Evolutionary conservation across 2,329 filamentous ascomycete genomes (phyloP).

Genomic region (Akanthomyces lecanii): DNA sequence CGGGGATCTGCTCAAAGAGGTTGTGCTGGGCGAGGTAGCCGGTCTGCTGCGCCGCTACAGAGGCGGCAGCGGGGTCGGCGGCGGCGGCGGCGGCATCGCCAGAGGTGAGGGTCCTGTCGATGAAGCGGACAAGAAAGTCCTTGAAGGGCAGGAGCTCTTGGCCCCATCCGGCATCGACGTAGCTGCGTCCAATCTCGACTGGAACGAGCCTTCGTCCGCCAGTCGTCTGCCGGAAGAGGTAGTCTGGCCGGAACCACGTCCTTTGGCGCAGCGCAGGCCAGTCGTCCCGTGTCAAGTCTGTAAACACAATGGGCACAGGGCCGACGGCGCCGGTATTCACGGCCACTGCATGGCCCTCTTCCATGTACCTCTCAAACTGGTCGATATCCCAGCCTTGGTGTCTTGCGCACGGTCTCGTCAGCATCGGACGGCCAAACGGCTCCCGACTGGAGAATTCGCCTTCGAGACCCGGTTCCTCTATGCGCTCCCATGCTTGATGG

Average conservation of each 20-base stretch:
- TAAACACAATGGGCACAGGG: conserved; percentile 65
- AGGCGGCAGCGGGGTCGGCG: no score
- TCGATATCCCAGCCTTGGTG: conserved; percentile 47
- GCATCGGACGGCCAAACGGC: conserved; percentile 26
- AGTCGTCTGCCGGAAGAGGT: conserved; percentile 71
- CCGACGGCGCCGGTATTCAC: conserved; percentile 23
- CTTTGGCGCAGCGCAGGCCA: conserved; percentile 73
- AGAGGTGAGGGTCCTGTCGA: conserved; percentile 33
- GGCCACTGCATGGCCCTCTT: conserved; percentile 28
- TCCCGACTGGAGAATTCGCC: conserved; percentile 27
- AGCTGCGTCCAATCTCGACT: conserved; percentile 80
- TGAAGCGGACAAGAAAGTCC: conserved; percentile 62
- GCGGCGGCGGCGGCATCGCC: no score
- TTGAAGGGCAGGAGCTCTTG: conserved; percentile 75
- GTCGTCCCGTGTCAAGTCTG: conserved; percentile 50
- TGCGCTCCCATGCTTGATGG: conserved; percentile 25
- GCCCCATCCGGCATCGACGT: conserved; percentile 80
- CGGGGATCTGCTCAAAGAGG: conserved; percentile 76
- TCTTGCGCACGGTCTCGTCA: conserved; percentile 27
- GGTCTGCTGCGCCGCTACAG: conserved; percentile 29
- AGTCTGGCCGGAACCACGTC: conserved; percentile 69
- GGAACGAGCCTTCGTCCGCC: conserved; percentile 76
- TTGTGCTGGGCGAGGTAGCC: conserved; percentile 93
- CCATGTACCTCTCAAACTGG: conserved; percentile 59
- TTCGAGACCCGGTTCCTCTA: background rate